phyloP scores from a whole-genome alignment of 768 basidiomycete species.

The Tremella mesenterica region DNA sequence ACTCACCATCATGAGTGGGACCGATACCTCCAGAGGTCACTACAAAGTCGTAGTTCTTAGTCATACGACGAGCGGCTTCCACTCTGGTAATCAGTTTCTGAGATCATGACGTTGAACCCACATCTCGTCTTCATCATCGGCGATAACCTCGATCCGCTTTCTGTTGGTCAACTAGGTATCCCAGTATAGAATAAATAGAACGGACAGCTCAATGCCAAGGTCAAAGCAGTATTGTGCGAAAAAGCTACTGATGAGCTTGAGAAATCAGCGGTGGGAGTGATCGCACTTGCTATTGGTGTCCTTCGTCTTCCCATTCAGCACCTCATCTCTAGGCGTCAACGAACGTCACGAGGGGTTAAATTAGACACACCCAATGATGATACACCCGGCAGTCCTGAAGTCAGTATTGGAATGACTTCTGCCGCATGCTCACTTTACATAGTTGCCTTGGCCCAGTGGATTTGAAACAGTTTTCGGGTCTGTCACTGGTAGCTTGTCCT shows the following conservation, averaged over 20 bases:
- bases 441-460: constrained; percentile 60
- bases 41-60: constrained; percentile 74
- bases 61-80: constrained; percentile 76
- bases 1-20: constrained; percentile 74
- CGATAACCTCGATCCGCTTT: constrained; percentile 80
- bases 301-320: constrained; percentile 81
- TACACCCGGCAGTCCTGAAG: constrained; percentile 37
- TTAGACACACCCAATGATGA: constrained; percentile 44
- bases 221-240: constrained; percentile 85
- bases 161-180: constrained; percentile 45
- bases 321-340: constrained; percentile 60
- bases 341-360: not conserved
- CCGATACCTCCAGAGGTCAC: constrained; percentile 87
- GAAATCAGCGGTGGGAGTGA: not conserved
- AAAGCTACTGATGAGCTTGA: constrained; percentile 49
- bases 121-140: constrained; percentile 88
- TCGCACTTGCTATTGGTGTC: constrained; percentile 37
- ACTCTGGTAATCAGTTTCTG: constrained; percentile 50
- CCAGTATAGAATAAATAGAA: not conserved
- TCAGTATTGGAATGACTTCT: constrained; percentile 2
- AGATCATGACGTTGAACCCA: constrained; percentile 44
- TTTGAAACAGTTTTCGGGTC: constrained; percentile 46
- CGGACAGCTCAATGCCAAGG: constrained; percentile 51
- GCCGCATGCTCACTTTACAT: constrained; percentile 49
- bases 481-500: constrained; percentile 15